phyloP scores from a whole-genome alignment of 108 stramenopile genomes.

The Fistulifera pelliculosa region DNA sequence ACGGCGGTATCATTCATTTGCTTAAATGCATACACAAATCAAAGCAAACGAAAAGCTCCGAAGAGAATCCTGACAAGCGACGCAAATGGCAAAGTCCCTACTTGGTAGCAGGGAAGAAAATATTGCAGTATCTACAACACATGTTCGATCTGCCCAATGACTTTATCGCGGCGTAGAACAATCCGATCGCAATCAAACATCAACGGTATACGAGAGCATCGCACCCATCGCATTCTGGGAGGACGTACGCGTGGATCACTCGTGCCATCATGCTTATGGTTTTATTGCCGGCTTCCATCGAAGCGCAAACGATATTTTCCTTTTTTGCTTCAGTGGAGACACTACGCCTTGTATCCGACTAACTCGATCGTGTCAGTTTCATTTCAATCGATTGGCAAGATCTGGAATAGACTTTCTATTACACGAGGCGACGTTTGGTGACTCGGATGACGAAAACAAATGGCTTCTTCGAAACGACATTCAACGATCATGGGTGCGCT shows the following conservation, averaged over 20 bases:
- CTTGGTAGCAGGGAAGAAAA: constrained; percentile 34
- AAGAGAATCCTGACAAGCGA: background rate
- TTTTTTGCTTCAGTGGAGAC: constrained; percentile 69
- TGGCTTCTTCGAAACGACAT: constrained; percentile 41
- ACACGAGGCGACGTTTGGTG: constrained; percentile 50
- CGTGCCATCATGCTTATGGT: constrained; percentile 48
- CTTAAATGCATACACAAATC: constrained; percentile 20
- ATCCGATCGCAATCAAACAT: background rate
- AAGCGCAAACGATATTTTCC: constrained; percentile 14
- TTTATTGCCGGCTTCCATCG: constrained; percentile 37
- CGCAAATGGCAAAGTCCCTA: constrained; percentile 13
- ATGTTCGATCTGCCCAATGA: background rate
- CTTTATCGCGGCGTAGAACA: constrained; percentile 7
- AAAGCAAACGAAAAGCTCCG: background rate
- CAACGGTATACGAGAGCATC: background rate
- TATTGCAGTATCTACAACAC: constrained; percentile 29
- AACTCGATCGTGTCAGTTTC: constrained; percentile 28
- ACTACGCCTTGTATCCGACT: constrained; percentile 54
- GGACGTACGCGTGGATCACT: constrained; percentile 61
- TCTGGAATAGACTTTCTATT: constrained; percentile 19
- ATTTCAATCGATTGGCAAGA: background rate
- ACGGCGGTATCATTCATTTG: constrained; percentile 50
- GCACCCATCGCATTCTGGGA: constrained; percentile 6
- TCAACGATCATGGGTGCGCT: constrained; percentile 45
- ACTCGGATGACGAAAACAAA: constrained; percentile 22